Evolutionary conservation across 306 rosid genomes (phyloP).

Genomic region (Trifolium dubium): DNA sequence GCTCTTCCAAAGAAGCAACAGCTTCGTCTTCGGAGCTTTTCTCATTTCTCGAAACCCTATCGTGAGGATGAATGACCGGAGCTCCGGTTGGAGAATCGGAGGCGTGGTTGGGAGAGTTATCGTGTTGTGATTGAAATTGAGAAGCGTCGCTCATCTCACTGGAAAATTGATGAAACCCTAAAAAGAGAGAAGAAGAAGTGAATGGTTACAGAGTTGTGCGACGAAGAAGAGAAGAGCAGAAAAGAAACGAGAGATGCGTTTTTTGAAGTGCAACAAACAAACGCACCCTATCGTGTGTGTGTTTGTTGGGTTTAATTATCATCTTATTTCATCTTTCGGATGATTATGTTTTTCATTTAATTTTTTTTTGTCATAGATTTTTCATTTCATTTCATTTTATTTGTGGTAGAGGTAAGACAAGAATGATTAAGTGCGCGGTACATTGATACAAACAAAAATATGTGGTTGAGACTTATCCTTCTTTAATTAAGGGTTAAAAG

Average conservation of each 20-base stretch:
- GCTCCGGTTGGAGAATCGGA: constrained; percentile 54
- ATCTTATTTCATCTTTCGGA: not conserved
- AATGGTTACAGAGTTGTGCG: not conserved
- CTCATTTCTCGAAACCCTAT: constrained; percentile 41
- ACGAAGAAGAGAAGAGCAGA: not conserved
- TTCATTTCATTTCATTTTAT: no score
- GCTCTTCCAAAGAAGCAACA: constrained; percentile 35
- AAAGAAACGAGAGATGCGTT: not conserved
- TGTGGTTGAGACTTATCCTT: no score
- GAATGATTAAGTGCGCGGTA: no score
- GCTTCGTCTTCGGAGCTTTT: constrained; percentile 45
- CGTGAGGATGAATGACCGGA: constrained; percentile 42
- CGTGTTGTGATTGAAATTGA: constrained; percentile 42
- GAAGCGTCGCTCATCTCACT: constrained; percentile 65
- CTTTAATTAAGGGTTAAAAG: no score
- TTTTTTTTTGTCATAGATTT: no score
- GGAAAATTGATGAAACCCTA: not conserved
- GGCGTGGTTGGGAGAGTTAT: constrained; percentile 26
- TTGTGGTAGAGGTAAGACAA: no score
- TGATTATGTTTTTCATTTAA: no score
- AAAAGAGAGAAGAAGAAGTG: not conserved
- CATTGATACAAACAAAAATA: no score
- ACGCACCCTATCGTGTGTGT: not conserved
- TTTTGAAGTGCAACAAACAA: not conserved
- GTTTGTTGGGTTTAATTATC: no score